Percentiles rank a stretch among this genome's conserved stretches.
Evolutionary conservation across 352 stramenopile species (phyloP).

Genomic region (Globisporangium okanoganense): DNA sequence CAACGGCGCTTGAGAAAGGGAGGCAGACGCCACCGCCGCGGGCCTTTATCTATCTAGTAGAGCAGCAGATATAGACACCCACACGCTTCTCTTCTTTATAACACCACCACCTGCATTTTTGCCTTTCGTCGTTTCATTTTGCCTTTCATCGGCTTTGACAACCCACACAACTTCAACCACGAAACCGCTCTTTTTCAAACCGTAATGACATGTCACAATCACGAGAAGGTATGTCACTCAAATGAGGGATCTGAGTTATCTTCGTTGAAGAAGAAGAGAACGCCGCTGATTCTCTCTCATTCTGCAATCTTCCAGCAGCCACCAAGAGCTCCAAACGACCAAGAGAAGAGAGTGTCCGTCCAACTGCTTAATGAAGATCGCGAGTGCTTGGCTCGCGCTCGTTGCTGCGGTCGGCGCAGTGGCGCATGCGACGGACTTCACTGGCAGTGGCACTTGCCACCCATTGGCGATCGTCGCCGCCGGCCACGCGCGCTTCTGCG

Average conservation of each 20-base stretch:
- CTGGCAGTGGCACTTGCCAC: conserved; percentile 11
- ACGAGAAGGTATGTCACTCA: no score
- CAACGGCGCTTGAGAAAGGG: background rate
- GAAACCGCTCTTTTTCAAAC: no score
- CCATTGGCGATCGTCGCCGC: conserved; percentile 15
- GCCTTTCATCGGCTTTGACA: no score
- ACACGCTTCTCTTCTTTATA: background rate
- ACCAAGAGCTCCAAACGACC: background rate
- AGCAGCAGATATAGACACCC: conserved; percentile 7
- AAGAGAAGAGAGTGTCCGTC: background rate
- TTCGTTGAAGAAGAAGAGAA: background rate
- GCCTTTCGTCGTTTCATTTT: background rate
- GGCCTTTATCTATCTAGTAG: background rate
- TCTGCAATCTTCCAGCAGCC: conserved; percentile 8
- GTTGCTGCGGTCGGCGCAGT: background rate
- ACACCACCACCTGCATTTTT: background rate
- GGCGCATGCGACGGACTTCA: background rate
- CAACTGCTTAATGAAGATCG: conserved; percentile 2
- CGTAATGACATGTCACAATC: no score
- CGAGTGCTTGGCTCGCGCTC: conserved; percentile 9
- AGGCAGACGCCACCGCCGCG: background rate
- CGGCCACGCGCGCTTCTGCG: conserved; percentile 31
- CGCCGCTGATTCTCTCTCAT: conserved; percentile 7
- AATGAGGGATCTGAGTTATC: background rate
- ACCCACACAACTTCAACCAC: conserved; percentile 1